phyloP scores from a whole-genome alignment of 164 flowering plant species.

The Annona cherimola region DNA sequence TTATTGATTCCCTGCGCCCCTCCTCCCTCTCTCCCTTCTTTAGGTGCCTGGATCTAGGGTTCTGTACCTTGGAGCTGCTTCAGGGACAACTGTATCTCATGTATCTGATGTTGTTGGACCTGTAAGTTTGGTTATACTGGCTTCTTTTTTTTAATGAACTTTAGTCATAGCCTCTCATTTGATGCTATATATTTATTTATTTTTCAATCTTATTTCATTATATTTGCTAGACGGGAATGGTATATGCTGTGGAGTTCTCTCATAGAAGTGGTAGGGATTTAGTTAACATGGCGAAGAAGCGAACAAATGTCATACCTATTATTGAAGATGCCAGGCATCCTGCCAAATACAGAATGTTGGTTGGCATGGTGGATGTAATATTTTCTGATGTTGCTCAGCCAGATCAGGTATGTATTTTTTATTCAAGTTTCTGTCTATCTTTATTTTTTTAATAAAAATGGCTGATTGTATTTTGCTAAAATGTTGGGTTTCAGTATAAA shows the following conservation, averaged over 20 bases:
- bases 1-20: neutral
- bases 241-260: constrained; percentile 96
- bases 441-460: neutral
- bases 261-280: constrained; percentile 98
- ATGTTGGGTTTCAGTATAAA: no score
- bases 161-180: neutral
- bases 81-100: constrained; percentile 96
- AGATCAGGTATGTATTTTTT: constrained; percentile 61
- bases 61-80: constrained; percentile 96
- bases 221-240: constrained; percentile 56
- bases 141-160: neutral
- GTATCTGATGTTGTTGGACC: constrained; percentile 98
- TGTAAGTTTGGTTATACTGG: constrained; percentile 38
- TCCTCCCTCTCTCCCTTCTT: constrained; percentile 1
- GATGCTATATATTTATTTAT: neutral
- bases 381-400: constrained; percentile 99
- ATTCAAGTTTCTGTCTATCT: neutral
- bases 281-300: constrained; percentile 97
- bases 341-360: constrained; percentile 86
- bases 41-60: constrained; percentile 80
- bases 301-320: constrained; percentile 87
- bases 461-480: neutral
- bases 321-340: constrained; percentile 98
- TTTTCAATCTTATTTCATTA: neutral
- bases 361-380: constrained; percentile 91